These are phyloP conservation scores for Aspergillus tanneri DNA, from an alignment of 2,329 filamentous ascomycete genomes.

Conservation along the genomic window DNA sequence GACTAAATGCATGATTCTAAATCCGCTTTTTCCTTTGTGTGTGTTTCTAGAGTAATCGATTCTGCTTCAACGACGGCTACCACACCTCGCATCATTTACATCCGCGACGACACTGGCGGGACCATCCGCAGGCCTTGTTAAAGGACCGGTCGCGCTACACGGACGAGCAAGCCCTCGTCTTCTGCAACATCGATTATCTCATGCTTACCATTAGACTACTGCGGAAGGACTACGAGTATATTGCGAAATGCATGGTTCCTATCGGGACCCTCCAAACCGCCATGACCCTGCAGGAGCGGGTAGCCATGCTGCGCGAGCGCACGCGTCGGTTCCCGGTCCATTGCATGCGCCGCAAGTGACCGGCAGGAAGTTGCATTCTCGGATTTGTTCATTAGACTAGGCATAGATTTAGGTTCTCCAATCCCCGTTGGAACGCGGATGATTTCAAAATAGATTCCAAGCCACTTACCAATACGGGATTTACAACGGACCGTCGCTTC, in stretches of 20 bases:
- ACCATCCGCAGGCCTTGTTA: slow-evolving; percentile 72
- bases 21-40: background rate
- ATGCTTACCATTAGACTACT: slow-evolving; percentile 70
- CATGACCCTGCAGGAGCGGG: slow-evolving; percentile 64
- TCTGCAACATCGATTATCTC: slow-evolving; percentile 78
- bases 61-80: slow-evolving; percentile 81
- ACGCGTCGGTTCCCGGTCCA: slow-evolving; percentile 67
- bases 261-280: slow-evolving; percentile 69
- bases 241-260: slow-evolving; percentile 70
- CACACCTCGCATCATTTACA: slow-evolving; percentile 60
- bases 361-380: too few relatives aligned
- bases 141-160: slow-evolving; percentile 69
- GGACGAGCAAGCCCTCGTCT: slow-evolving; percentile 68
- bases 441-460: too few relatives aligned
- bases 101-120: slow-evolving; percentile 68
- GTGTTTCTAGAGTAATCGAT: slow-evolving; percentile 66
- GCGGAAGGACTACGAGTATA: slow-evolving; percentile 67
- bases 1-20: too few relatives aligned
- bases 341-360: too few relatives aligned
- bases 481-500: too few relatives aligned
- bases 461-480: too few relatives aligned
- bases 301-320: slow-evolving; percentile 62
- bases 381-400: too few relatives aligned
- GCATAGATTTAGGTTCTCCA: too few relatives aligned
- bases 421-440: too few relatives aligned